Base-by-base conservation (phyloP, 1,139 yeast species). In the Pichia sorboxylosa region DNA sequence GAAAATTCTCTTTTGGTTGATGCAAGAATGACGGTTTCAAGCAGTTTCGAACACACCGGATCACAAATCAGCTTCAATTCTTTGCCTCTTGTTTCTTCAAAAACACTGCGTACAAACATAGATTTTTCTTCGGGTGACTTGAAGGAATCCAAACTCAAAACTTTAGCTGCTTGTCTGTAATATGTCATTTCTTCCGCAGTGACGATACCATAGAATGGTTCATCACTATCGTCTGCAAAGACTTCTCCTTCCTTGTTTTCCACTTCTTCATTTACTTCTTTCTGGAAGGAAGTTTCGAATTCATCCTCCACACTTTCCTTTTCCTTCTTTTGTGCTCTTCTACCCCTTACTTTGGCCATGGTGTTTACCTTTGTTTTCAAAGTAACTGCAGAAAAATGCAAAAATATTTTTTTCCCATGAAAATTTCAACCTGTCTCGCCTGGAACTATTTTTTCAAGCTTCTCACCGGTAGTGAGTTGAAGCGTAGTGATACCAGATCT, bases 51-150 rank as follows among this genome's bases (percentile, higher is more conserved):
- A 51, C 96, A 85, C 36, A 87, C 83, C 50, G 87, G 97, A 51
- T 90, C 87, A 4, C 96, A 87, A 8, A 83, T 95, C 31, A 90
- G 65, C 55, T 90, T 90, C 46, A 92, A 63, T 56, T 90, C 98
- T 47, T 87, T 85, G 6, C 96, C 96, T 36, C 68, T 66, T 20
- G 87, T 72, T 60, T 90, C 99, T 45, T 81, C 94, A 42, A 82
- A 65, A 5, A 84, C 87, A 45, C 87, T 78, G 9, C 66, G 55
- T 19, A 84, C 74, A 50, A 87, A 85, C 2, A 80, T 78, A 4
- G 56, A 57, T 46, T 78, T 71, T 43, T 85, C 96, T 36, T 82
- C 94, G 2, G 69, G 63, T 13, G 66, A 62, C 24, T 73, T 84
- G 51, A 90, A 84, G 0, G 93, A 79, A 54, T 85, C 75, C 28